These are phyloP conservation scores for Edaphochlamys debaryana DNA, from an alignment of 139 green algal species.

Conservation along the genomic window DNA sequence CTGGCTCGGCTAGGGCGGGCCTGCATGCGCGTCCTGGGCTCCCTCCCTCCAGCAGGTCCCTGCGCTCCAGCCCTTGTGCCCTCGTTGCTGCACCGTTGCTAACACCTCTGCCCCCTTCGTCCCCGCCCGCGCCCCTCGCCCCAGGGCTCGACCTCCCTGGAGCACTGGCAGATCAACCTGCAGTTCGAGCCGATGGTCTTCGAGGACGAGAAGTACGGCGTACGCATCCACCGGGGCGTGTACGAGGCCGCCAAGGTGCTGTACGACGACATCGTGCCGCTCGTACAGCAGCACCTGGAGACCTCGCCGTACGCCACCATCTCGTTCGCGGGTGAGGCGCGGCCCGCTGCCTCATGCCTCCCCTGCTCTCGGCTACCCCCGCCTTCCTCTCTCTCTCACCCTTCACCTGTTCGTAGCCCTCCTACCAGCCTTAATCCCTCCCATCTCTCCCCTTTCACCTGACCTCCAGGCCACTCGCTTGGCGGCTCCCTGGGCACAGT, in stretches of 20 bases:
- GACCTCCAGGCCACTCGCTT: conserved; percentile 93
- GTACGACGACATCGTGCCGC: conserved; percentile 85
- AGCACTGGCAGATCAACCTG: conserved; percentile 85
- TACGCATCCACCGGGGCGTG: conserved; percentile 88
- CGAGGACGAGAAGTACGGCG: conserved; percentile 74
- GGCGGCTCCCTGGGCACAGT: conserved; percentile 89
- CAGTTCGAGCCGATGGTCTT: conserved; percentile 97
- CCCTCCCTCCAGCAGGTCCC: too few relatives aligned
- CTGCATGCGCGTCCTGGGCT: too few relatives aligned
- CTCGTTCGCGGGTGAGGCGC: conserved; percentile 37
- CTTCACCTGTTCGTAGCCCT: too few relatives aligned
- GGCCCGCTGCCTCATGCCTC: too few relatives aligned
- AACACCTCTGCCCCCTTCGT: too few relatives aligned
- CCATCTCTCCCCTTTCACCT: too few relatives aligned
- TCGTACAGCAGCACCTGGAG: conserved; percentile 84
- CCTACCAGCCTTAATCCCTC: neutral
- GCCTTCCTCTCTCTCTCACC: too few relatives aligned
- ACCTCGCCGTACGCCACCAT: conserved; percentile 45
- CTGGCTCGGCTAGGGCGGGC: too few relatives aligned
- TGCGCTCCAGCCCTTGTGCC: too few relatives aligned
- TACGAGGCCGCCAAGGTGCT: conserved; percentile 88
- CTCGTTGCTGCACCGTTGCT: too few relatives aligned
- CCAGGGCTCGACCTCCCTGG: conserved; percentile 80
- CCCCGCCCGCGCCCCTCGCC: too few relatives aligned
- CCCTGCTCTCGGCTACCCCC: too few relatives aligned